Evolutionary conservation across 768 basidiomycete genomes (phyloP).

Genomic region (Mycena sanguinolenta): DNA sequence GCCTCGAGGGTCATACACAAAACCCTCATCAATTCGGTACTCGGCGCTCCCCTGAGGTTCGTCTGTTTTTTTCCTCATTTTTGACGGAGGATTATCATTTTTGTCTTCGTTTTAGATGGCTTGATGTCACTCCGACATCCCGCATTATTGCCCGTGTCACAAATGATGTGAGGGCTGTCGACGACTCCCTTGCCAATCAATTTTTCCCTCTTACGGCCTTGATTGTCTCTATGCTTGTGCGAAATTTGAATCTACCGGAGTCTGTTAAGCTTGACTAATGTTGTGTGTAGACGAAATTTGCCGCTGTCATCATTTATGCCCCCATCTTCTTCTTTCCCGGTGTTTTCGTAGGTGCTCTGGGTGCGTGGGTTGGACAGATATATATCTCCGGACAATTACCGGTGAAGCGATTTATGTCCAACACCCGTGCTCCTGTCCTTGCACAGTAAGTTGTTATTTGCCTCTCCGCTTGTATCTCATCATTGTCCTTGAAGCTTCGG

Average conservation of each 20-base stretch:
- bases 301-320: constrained; percentile 44
- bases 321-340: constrained; percentile 50
- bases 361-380: constrained; percentile 38
- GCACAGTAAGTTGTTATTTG: constrained; percentile 46
- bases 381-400: constrained; percentile 45
- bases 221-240: constrained; percentile 52
- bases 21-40: constrained; percentile 52
- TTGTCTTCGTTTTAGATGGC: constrained; percentile 45
- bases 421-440: constrained; percentile 41
- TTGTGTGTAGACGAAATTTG: constrained; percentile 43
- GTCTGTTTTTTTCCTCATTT: neutral
- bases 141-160: constrained; percentile 64
- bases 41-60: constrained; percentile 61
- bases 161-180: constrained; percentile 55
- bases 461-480: constrained; percentile 36
- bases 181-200: constrained; percentile 49
- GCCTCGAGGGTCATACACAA: constrained; percentile 58
- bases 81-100: neutral
- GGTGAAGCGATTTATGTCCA: constrained; percentile 42
- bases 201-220: constrained; percentile 36
- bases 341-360: constrained; percentile 37
- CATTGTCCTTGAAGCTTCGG: constrained; percentile 45
- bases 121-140: constrained; percentile 36
- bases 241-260: too few relatives aligned
- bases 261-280: too few relatives aligned